Evolutionary conservation across 169 alveolate genomes (phyloP).

Genomic region (Prorocentrum cordatum): DNA sequence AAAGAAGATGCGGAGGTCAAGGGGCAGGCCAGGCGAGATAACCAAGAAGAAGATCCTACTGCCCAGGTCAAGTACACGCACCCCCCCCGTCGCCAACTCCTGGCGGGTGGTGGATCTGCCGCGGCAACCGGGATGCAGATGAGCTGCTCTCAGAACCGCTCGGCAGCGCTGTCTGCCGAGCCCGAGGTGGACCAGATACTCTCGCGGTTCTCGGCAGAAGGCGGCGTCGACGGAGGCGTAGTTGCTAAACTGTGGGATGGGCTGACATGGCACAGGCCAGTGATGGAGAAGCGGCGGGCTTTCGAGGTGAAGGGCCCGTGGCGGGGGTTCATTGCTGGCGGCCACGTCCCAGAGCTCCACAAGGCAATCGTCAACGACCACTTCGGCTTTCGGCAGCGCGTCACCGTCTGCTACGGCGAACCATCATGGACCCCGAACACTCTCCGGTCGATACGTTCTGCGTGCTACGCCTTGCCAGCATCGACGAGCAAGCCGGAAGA

Average conservation of each 20-base stretch:
- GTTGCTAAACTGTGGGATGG: neutral
- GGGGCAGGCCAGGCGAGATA: too few relatives aligned
- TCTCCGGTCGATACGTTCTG: neutral
- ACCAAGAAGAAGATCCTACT: too few relatives aligned
- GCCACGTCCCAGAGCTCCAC: neutral
- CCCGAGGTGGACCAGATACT: constrained; percentile 4
- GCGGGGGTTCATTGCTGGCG: neutral
- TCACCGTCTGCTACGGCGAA: neutral
- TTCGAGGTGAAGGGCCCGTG: neutral
- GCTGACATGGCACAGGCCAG: neutral
- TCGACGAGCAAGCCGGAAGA: neutral
- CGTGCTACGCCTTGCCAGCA: neutral
- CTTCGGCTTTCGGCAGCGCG: neutral
- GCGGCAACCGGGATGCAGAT: neutral
- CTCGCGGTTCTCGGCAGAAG: neutral
- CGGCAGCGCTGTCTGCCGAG: neutral
- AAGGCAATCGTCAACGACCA: neutral
- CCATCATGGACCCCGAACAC: neutral
- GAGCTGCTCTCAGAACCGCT: neutral
- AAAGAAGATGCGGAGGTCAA: too few relatives aligned
- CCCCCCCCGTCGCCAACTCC: too few relatives aligned
- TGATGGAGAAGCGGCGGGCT: neutral
- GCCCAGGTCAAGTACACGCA: too few relatives aligned
- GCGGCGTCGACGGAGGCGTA: neutral
- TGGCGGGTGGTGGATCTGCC: neutral